Evolutionary conservation across 257 asterid species (phyloP).

Genomic region (Phtheirospermum japonicum): DNA sequence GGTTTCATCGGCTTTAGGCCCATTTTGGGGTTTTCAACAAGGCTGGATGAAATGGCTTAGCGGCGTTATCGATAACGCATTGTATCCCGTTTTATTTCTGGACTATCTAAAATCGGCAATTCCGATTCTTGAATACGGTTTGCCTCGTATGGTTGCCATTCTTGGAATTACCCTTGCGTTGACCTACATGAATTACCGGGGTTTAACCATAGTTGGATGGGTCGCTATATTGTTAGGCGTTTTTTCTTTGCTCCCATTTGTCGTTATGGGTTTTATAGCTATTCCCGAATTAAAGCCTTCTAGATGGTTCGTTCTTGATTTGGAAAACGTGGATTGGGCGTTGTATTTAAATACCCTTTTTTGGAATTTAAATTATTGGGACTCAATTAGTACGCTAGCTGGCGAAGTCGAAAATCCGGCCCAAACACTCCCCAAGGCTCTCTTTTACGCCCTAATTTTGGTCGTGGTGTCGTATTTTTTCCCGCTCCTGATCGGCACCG

Average conservation of each 20-base stretch:
- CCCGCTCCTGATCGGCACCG: not conserved
- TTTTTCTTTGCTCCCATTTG: not conserved
- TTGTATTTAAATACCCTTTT: not conserved
- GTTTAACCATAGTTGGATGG: conserved; percentile 5
- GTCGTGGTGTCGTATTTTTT: not conserved
- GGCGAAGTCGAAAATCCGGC: not conserved
- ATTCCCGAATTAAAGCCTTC: not conserved
- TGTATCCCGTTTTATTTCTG: conserved; percentile 1
- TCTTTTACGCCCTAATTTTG: not conserved
- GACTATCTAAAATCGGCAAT: not conserved
- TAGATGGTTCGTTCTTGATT: not conserved
- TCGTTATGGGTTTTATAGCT: not conserved
- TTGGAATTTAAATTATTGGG: not conserved
- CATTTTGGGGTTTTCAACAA: not conserved
- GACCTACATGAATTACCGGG: conserved; percentile 1
- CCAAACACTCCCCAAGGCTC: not conserved
- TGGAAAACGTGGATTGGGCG: conserved; percentile 1
- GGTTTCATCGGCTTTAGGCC: conserved; percentile 2
- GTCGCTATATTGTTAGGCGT: not conserved
- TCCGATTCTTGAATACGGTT: not conserved
- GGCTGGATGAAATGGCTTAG: conserved; percentile 8
- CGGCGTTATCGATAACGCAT: not conserved
- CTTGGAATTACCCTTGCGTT: not conserved
- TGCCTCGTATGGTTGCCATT: not conserved
- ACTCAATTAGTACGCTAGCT: not conserved